Conservation (phyloP, 495 filamentous ascomycete genomes). For the Daldinia vernicosa region DNA sequence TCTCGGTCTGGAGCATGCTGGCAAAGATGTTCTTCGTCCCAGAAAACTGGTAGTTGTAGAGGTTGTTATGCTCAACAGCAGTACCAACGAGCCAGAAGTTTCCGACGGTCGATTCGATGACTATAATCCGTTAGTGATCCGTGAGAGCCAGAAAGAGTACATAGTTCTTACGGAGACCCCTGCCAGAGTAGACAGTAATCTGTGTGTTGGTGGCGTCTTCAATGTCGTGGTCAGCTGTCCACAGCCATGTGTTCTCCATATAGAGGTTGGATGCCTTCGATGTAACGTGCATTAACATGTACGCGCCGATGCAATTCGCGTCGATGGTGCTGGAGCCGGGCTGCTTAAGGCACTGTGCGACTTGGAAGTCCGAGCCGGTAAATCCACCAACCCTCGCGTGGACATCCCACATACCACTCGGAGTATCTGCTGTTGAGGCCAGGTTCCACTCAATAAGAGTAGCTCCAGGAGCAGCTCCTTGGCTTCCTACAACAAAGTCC, state of each 20-base stretch:
- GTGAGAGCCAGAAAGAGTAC: neutral
- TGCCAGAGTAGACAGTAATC: conserved; percentile 75
- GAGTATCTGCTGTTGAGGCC: conserved; percentile 62
- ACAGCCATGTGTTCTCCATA: conserved; percentile 92
- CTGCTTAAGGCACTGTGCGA: conserved; percentile 73
- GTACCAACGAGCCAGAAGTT: conserved; percentile 74
- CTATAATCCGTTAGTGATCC: conserved; percentile 15
- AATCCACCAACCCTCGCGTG: conserved; percentile 86
- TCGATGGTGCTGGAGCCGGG: conserved; percentile 63
- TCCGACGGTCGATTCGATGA: conserved; percentile 62
- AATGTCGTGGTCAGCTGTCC: conserved; percentile 93
- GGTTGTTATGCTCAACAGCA: conserved; percentile 75
- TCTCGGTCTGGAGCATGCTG: conserved; percentile 85
- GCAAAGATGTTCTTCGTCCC: conserved; percentile 75
- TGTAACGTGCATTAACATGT: conserved; percentile 84
- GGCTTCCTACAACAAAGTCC: conserved; percentile 79
- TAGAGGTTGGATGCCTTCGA: conserved; percentile 70
- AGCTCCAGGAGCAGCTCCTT: conserved; percentile 72
- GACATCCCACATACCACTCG: conserved; percentile 87
- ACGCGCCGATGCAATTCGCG: conserved; percentile 71
- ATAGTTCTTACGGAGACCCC: conserved; percentile 61
- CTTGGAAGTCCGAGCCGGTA: conserved; percentile 78
- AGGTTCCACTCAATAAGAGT: conserved; percentile 81
- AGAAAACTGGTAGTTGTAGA: conserved; percentile 84
- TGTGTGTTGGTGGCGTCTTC: conserved; percentile 71